Base-by-base conservation (phyloP, 768 basidiomycete species). In the Leccinum subgranulosum region DNA sequence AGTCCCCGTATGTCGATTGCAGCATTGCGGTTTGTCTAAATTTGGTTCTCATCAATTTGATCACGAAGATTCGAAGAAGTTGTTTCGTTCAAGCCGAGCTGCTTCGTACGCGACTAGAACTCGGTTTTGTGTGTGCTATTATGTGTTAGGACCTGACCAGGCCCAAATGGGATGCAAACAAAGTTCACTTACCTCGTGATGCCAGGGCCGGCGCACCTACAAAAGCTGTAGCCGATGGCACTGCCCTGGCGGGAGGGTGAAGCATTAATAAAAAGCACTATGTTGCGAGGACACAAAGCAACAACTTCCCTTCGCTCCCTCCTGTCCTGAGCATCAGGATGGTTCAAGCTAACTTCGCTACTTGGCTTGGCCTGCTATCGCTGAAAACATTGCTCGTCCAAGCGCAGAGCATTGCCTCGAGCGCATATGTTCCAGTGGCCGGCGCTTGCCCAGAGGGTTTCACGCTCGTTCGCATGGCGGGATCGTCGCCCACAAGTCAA, bases 391-490 rank as follows among this genome's bases (percentile, higher is more conserved):
- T 51, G 60, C 53, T 57, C 2, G 65, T 49, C 11, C 33, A 56
- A 23, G 67, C 68, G 5, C 68, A 73, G 31, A 59, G 52, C n/a
- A 28, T 66, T 15, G 64, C 70, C 17, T 73, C 70, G 6, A 53
- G 49, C 19, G 64, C 60, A 0, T 73, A 72, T 43, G 68, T 63
- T 0, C 70, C 72, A 1, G 25, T 60, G 3, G 50, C 58, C 12
- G 64, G 46, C 2, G 1, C 51, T 4, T 73, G 72, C 34, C 64
- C 70, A 0, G 17, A 54, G 1, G 66, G 28, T 23, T 72, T 73
- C 15, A n/a, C 52, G 1, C 66, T 73, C 47, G 70, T 73, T 25
- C 72, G 70, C 47, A 66, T 62, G 66, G 60, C 66, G 1, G 70
- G 72, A 6, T 43, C 59, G 7, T 51, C 57, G 5, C 43, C 60